Base-by-base conservation (phyloP, 108 stramenopile genomes). In the Nitzschia sp. region DNA sequence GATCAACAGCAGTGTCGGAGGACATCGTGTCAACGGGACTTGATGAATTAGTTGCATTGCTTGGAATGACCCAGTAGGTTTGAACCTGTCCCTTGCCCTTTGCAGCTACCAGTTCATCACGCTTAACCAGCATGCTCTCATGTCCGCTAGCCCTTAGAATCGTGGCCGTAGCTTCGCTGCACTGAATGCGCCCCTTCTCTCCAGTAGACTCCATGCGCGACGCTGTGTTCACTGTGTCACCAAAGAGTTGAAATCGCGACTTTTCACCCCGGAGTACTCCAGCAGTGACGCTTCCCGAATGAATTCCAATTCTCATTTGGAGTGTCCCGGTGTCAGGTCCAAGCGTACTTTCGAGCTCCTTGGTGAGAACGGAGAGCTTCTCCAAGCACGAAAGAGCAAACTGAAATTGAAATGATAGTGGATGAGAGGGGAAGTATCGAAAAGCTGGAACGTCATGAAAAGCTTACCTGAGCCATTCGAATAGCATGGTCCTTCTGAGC, bases 171-270 rank as follows among this genome's bases (percentile, higher is more conserved):
- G 57, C 73, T 38, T 72, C 23, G 32, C 71, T 74, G 6, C 75
- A 9, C 28, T 86, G 85, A 26, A 86, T 77, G 24, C 21, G 49
- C 23, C 62, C 56, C 42, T 46, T 55, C 35, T 58, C 24, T 0
- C 85, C 85, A 4, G 74, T 79, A n/a, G 72, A 74, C 48, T 86
- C 85, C n/a, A 86, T 86, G 6, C 85, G 70, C 38, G 80, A 56
- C 9, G 71, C 71, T 2, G 70, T 71, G 32, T 73, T 73, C 19
- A 73, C 72, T 21, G 61, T 72, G 30, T 65, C 64, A 2, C 64
- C 64, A 51, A 65, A 65, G 25, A 65, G 26, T 33, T 65, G 64
- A 24, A 65, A 65, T n/a, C 64, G 47, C 4, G 64, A 26, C 30
- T 32, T 26, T 35, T 65, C 49, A 1, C 64, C 64, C n/a, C 64